Evolutionary conservation across 352 stramenopile species (phyloP).

Genomic region (Globisporangium rhizosaccharum): DNA sequence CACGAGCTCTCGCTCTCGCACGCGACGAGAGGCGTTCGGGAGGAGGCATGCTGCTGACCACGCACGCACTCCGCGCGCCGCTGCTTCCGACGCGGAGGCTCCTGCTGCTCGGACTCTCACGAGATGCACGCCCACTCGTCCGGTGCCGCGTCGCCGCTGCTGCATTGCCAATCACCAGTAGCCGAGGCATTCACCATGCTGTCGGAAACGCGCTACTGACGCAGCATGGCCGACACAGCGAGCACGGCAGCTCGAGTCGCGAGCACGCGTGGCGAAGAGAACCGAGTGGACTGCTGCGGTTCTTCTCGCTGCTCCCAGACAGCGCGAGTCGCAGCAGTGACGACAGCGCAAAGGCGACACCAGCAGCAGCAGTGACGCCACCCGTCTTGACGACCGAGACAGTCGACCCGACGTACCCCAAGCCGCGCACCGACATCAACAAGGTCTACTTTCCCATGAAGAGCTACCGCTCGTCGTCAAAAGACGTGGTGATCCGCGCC

Average conservation of each 20-base stretch:
- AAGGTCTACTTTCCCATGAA: slow-evolving; percentile 84
- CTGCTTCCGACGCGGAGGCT: slow-evolving; percentile 5
- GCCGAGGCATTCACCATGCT: background rate
- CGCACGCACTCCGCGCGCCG: slow-evolving; percentile 15
- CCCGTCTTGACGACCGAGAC: slow-evolving; percentile 2
- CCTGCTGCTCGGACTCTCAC: slow-evolving; percentile 8
- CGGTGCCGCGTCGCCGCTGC: background rate
- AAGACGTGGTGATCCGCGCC: slow-evolving; percentile 79
- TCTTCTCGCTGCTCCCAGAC: slow-evolving; percentile 5
- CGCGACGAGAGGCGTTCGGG: background rate
- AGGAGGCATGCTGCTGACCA: slow-evolving; percentile 20
- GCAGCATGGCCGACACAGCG: slow-evolving; percentile 4
- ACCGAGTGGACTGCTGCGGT: slow-evolving; percentile 2
- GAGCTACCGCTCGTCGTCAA: slow-evolving; percentile 68
- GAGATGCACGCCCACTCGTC: background rate
- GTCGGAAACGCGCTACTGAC: slow-evolving; percentile 4
- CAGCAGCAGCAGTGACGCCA: background rate
- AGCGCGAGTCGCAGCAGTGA: background rate
- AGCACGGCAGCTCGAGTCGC: background rate
- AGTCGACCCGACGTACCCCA: slow-evolving; percentile 39
- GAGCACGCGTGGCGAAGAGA: slow-evolving; percentile 5
- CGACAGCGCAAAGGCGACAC: background rate
- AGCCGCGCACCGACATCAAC: slow-evolving; percentile 76
- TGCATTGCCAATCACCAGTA: slow-evolving; percentile 1
- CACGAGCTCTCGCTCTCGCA: background rate